Base-by-base conservation (phyloP, 2,329 filamentous ascomycete species). In the Trichoderma asperellum region DNA sequence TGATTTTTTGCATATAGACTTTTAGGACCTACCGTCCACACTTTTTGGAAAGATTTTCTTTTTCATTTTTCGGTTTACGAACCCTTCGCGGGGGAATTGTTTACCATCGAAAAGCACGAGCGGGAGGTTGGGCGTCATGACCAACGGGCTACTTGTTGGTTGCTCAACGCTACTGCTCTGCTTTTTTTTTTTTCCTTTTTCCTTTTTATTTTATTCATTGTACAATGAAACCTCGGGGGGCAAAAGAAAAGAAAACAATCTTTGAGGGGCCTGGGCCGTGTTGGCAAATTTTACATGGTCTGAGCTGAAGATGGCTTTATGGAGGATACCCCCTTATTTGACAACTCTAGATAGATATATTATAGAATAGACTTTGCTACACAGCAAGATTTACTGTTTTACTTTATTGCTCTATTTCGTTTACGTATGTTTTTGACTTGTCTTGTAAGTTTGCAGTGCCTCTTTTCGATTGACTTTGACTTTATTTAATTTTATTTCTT, bases 251-350 rank as follows among this genome's bases (percentile, higher is more conserved):
- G 70, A 71, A 68, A 58, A 71, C 71, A 68, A 64, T 70, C 66
- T 71, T 71, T 53, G 24, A 24, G 24, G 24, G 24, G 24, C 24
- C 24, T 24, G 70, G 72, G 70, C 70, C 71, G 57, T 71, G 69
- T 59, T 71, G 56, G 65, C 71, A 73, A 43, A 71, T 34, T 29
- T 58, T 57, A 73, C 73, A 74, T 76, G 75, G 77, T 75, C 76
- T 75, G 76, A 75, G 74, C 76, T 77, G 74, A 75, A 73, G 72
- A 76, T 68, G 60, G 70, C 73, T 43, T 43, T 72, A 74, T 74
- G 76, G 72, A 79, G 73, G 77, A 79, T 64, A 64, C 61, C 61
- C 61, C 61, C 55, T 35, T 58, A 35, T 55, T 55, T 64, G 14
- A 56, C 49, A 64, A 69, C 52, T 69, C 43, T 60, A 69, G 56